These are phyloP conservation scores for Cercospora sojina DNA, from an alignment of 2,329 filamentous ascomycete genomes.

Conservation along the genomic window DNA sequence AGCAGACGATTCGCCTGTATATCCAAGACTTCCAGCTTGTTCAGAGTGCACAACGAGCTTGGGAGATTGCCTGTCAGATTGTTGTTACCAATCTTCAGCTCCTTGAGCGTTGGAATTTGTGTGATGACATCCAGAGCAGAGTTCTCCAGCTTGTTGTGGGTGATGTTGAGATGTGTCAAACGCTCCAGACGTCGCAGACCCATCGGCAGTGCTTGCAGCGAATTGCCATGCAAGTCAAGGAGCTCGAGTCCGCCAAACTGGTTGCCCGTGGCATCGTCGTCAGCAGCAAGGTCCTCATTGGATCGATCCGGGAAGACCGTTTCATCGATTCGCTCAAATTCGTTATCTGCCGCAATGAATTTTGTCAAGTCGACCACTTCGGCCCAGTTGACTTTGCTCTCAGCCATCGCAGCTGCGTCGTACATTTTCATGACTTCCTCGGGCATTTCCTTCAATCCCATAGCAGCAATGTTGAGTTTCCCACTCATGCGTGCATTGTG, in stretches of 20 bases:
- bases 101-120: slow-evolving; percentile 69
- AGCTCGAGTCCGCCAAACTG: slow-evolving; percentile 81
- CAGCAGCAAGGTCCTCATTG: slow-evolving; percentile 55
- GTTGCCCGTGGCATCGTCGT: slow-evolving; percentile 66
- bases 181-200: slow-evolving; percentile 71
- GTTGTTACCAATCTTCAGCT: slow-evolving; percentile 81
- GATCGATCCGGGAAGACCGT: slow-evolving; percentile 72
- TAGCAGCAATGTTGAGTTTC: slow-evolving; percentile 80
- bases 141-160: slow-evolving; percentile 74
- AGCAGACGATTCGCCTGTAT: slow-evolving; percentile 77
- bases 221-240: slow-evolving; percentile 83
- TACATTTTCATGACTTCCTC: slow-evolving; percentile 88
- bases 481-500: slow-evolving; percentile 73
- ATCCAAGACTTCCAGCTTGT: slow-evolving; percentile 75
- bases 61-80: slow-evolving; percentile 67
- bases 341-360: slow-evolving; percentile 86
- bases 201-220: slow-evolving; percentile 67
- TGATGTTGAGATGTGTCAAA: slow-evolving; percentile 77
- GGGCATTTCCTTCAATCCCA: slow-evolving; percentile 77
- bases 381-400: slow-evolving; percentile 72
- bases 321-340: slow-evolving; percentile 72
- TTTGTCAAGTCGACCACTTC: slow-evolving; percentile 85
- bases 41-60: slow-evolving; percentile 61
- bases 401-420: slow-evolving; percentile 67
- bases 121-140: slow-evolving; percentile 69